Evolutionary conservation across 1,284 basidiomycete species (phyloP), one percentile per base, ranked within the genome.

Genomic region (Pterula multifida): DNA sequence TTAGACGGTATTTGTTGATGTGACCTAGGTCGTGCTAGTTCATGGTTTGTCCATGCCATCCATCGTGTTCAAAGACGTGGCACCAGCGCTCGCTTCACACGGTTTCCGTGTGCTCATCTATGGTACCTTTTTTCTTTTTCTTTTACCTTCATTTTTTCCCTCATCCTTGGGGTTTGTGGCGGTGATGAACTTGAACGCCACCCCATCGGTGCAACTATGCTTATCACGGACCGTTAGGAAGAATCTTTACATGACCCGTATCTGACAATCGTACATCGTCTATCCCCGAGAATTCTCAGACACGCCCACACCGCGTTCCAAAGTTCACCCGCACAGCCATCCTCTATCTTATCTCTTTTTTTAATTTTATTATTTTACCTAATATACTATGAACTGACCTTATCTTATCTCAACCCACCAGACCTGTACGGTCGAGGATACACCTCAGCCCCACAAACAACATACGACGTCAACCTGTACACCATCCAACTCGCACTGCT

Each of bases 391-490:
- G 49, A 32, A 25, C 50, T 55, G 17, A 59, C 48, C 13, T 1
- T 13, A 45, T 22, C 24, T n/a, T 35, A 15, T 36, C 26, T 11
- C 6, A 22, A 6, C 19, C 9, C 39, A 22, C 3, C 23, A 86
- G 85, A 89, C 65, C 68, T 89, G 13, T 88, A 86, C 53, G 86
- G 85, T 13, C 73, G 85, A 28, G 86, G 86, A 6, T 89, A 88
- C 62, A 84, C 83, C 1, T 85, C 86, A 55, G 84, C 84, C 1
- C 85, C 83, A 0, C 71, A 77, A 26, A 74, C 72, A 3, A 73
- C 71, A 1, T 86, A 89, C 60, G 73, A 83, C 55, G 65, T 72
- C 1, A 63, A 68, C 2, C 67, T 89, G 3, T 83, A 84, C 62
- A 78, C 78, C 0, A 81, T 78, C 0, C 85, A 89, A 58, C 79